Evolutionary conservation across 2,329 filamentous ascomycete species (phyloP).

Genomic region (Calonectria pseudoturangicola): DNA sequence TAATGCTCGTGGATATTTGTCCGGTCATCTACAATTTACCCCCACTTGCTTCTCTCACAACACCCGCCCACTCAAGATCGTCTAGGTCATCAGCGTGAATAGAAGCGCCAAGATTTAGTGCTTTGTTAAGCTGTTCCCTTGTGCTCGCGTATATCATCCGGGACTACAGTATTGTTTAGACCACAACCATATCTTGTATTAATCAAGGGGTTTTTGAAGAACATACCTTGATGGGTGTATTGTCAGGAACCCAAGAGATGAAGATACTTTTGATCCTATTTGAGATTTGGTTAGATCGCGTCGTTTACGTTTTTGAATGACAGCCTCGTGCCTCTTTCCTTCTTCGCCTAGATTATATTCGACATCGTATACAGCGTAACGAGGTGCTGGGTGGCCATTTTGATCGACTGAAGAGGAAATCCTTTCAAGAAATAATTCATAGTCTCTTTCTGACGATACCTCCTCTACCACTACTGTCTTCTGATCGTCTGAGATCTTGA

Average conservation of each 20-base stretch:
- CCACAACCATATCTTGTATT: no score
- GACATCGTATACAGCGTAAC: constrained; percentile 47
- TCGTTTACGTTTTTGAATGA: no score
- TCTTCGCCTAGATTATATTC: constrained; percentile 47
- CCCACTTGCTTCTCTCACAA: constrained; percentile 24
- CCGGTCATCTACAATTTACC: no score
- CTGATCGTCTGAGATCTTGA: constrained; percentile 44
- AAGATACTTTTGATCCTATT: constrained; percentile 44
- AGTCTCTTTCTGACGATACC: constrained; percentile 31
- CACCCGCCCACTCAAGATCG: constrained; percentile 41
- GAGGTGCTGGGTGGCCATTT: constrained; percentile 38
- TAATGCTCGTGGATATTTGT: no score
- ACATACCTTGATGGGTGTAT: constrained; percentile 43
- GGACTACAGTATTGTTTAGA: constrained; percentile 21
- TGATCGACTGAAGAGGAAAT: constrained; percentile 36
- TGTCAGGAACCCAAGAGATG: constrained; percentile 47
- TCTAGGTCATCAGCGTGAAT: constrained; percentile 44
- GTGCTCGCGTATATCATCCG: constrained; percentile 51
- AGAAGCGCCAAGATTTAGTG: constrained; percentile 42
- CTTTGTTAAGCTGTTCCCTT: constrained; percentile 47
- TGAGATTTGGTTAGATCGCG: no score
- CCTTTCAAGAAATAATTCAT: constrained; percentile 44
- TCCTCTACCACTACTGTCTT: constrained; percentile 44
- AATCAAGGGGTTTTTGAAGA: no score
- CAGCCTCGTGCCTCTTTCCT: constrained; percentile 40